Evolutionary conservation across 2,329 filamentous ascomycete species (phyloP).

Genomic region (Cytospora leucostoma): DNA sequence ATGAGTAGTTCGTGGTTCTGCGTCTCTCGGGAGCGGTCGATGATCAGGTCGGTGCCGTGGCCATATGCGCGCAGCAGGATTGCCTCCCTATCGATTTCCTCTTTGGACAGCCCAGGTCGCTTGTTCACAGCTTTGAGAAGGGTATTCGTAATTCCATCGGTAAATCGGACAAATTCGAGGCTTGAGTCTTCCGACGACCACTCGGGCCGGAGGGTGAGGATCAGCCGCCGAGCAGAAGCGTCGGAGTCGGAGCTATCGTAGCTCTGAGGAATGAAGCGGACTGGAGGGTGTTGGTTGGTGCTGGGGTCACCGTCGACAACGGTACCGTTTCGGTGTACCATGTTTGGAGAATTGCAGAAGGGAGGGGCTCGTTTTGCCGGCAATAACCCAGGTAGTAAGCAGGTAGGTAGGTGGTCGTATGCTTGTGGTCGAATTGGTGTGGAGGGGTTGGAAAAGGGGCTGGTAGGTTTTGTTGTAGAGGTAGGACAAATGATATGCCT

Average conservation of each 20-base stretch:
- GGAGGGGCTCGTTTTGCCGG: background rate
- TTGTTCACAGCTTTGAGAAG: constrained; percentile 76
- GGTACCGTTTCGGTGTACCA: constrained; percentile 15
- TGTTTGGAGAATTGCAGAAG: constrained; percentile 6
- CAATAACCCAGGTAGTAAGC: background rate
- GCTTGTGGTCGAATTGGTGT: constrained; percentile 15
- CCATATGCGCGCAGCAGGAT: constrained; percentile 92
- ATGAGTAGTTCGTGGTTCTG: constrained; percentile 85
- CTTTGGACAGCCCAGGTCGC: constrained; percentile 66
- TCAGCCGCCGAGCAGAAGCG: constrained; percentile 75
- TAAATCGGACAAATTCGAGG: constrained; percentile 87
- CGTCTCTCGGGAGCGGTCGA: constrained; percentile 86
- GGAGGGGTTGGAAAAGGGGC: constrained; percentile 13
- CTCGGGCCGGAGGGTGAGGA: constrained; percentile 77
- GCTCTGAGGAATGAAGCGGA: constrained; percentile 69
- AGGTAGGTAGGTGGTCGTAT: constrained; percentile 10
- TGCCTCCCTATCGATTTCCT: constrained; percentile 80
- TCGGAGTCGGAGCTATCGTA: constrained; percentile 77
- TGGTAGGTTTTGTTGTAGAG: background rate
- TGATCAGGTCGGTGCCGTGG: constrained; percentile 89
- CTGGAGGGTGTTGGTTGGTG: constrained; percentile 36
- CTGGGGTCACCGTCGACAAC: constrained; percentile 42
- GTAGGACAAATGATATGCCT: background rate
- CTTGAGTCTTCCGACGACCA: constrained; percentile 67
- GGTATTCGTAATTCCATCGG: constrained; percentile 97